Conservation (phyloP, 441 rosid species). For the Erodium chrysanthum region DNA sequence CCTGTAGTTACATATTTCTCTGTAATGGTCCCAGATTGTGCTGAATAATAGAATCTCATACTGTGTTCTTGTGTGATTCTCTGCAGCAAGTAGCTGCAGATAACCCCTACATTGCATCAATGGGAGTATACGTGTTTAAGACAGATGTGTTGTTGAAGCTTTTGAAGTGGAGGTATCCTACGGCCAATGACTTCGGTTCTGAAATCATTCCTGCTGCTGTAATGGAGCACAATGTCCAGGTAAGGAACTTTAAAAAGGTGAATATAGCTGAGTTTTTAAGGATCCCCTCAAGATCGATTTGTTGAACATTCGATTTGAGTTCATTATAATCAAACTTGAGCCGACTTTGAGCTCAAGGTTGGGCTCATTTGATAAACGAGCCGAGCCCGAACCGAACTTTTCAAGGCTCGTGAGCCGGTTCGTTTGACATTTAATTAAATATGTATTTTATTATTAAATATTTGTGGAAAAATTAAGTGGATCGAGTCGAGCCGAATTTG, state of each 20-base stretch:
- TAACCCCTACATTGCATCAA: conserved; percentile 77
- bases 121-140: conserved; percentile 88
- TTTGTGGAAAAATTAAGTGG: too few relatives aligned
- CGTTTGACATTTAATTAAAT: too few relatives aligned
- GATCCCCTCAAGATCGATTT: too few relatives aligned
- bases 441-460: too few relatives aligned
- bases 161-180: conserved; percentile 63
- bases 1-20: not conserved
- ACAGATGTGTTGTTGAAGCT: conserved; percentile 59
- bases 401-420: too few relatives aligned
- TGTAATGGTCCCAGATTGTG: not conserved
- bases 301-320: too few relatives aligned
- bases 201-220: conserved; percentile 89
- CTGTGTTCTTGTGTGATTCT: conserved; percentile 1
- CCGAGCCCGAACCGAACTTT: too few relatives aligned
- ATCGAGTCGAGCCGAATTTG: too few relatives aligned
- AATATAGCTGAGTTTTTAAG: too few relatives aligned
- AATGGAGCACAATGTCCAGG: conserved; percentile 66
- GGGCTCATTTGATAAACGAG: too few relatives aligned
- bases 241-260: conserved; percentile 20
- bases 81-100: conserved; percentile 58
- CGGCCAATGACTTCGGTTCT: conserved; percentile 80
- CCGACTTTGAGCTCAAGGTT: too few relatives aligned
- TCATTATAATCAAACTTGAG: too few relatives aligned
- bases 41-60: not conserved